Evolutionary conservation across 805 yeast genomes (phyloP).

Genomic region (Metschnikowia lunata): DNA sequence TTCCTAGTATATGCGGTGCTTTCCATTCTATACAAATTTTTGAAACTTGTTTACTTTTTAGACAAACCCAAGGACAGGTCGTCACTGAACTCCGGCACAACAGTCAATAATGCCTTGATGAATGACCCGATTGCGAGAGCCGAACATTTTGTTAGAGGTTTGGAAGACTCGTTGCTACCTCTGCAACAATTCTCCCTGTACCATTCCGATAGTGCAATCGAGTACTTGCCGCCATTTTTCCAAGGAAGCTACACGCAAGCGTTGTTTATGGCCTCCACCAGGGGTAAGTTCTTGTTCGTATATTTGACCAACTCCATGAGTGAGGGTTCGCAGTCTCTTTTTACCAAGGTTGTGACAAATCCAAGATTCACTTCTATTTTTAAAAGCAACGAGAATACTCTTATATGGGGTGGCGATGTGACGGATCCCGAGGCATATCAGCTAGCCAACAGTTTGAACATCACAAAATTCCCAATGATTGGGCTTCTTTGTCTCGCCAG

Average conservation of each 20-base stretch:
- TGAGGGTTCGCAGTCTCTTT: slow-evolving; percentile 54
- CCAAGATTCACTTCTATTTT: slow-evolving; percentile 43
- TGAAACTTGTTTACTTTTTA: slow-evolving; percentile 6
- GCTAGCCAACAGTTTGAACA: slow-evolving; percentile 68
- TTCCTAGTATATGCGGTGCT: not conserved
- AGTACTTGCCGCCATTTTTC: slow-evolving; percentile 44
- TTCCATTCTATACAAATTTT: not conserved
- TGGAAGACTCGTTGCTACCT: slow-evolving; percentile 44
- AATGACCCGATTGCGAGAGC: slow-evolving; percentile 53
- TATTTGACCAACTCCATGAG: slow-evolving; percentile 70
- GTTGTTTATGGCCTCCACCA: slow-evolving; percentile 60
- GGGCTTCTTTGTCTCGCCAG: slow-evolving; percentile 72
- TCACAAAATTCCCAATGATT: slow-evolving; percentile 74
- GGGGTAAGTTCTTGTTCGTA: slow-evolving; percentile 68
- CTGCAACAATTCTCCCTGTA: slow-evolving; percentile 16
- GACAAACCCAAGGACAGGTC: slow-evolving; percentile 7
- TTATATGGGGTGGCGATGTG: slow-evolving; percentile 87
- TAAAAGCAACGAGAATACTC: slow-evolving; percentile 41
- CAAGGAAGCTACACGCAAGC: slow-evolving; percentile 82
- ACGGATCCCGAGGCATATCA: slow-evolving; percentile 80
- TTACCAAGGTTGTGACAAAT: slow-evolving; percentile 50
- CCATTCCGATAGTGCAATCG: slow-evolving; percentile 6
- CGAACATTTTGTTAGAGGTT: slow-evolving; percentile 44
- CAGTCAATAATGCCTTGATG: slow-evolving; percentile 16
- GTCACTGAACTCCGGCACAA: slow-evolving; percentile 7